phyloP scores from a whole-genome alignment of 2,329 filamentous ascomycete genomes.

The Colletotrichum somersetense region DNA sequence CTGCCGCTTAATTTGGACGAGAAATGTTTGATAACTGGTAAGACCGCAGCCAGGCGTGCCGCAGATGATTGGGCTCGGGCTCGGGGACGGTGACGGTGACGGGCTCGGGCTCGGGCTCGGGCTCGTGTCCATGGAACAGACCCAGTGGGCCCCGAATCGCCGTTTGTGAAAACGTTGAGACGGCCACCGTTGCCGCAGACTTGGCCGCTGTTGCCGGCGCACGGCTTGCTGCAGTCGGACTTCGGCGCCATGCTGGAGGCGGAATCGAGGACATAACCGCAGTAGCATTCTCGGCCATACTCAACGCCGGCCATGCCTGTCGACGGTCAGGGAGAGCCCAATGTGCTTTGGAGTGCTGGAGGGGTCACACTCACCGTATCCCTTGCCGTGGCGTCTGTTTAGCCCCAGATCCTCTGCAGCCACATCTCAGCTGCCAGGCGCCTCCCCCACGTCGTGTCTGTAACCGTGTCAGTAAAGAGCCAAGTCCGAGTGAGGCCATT shows the following conservation, averaged over 20 bases:
- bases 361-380: neutral
- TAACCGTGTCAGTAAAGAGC: too few species aligned
- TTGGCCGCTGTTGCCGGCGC: slow-evolving; percentile 59
- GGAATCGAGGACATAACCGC: slow-evolving; percentile 62
- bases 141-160: slow-evolving; percentile 61
- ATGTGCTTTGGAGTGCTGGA: neutral
- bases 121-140: too few species aligned
- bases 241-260: slow-evolving; percentile 59
- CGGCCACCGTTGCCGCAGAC: slow-evolving; percentile 61
- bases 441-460: neutral
- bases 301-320: slow-evolving; percentile 57
- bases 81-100: too few species aligned
- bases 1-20: too few species aligned
- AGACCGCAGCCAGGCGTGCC: too few species aligned
- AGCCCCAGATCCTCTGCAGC: neutral
- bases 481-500: neutral
- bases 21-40: too few species aligned
- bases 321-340: neutral
- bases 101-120: too few species aligned
- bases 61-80: too few species aligned
- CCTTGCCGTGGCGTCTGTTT: slow-evolving; percentile 47
- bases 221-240: slow-evolving; percentile 69
- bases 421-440: neutral
- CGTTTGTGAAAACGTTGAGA: slow-evolving; percentile 63
- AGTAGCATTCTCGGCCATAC: slow-evolving; percentile 66